Percentiles rank a stretch among this genome's conserved stretches.
These are phyloP conservation scores for Pontederia crassipes DNA, from an alignment of 176 grass and related monocot species.

Conservation along the genomic window DNA sequence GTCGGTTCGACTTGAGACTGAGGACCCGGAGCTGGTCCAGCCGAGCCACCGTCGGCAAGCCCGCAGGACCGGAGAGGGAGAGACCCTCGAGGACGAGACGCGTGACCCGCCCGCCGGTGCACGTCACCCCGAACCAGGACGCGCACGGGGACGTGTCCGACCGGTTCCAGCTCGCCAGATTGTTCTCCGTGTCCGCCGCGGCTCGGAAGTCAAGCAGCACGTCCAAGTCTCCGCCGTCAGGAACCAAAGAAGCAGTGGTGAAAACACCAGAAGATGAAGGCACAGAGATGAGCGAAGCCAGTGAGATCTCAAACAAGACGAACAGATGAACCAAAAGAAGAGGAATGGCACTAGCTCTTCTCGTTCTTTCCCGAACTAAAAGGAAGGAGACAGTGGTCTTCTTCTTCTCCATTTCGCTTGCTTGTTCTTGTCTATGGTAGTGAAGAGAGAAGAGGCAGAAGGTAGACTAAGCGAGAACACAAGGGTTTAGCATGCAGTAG, in stretches of 20 bases:
- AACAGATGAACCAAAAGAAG: too few relatives aligned
- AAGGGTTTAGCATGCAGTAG: not conserved
- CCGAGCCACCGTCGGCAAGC: constrained; percentile 27
- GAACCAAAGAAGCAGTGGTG: constrained; percentile 24
- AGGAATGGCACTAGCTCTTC: too few relatives aligned
- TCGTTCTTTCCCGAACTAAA: not conserved
- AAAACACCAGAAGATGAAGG: not conserved
- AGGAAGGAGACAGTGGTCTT: not conserved
- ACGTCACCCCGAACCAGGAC: constrained; percentile 53
- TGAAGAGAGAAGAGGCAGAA: not conserved
- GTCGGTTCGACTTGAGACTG: constrained; percentile 57
- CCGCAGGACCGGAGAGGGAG: constrained; percentile 33
- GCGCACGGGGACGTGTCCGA: constrained; percentile 40
- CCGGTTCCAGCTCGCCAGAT: constrained; percentile 49
- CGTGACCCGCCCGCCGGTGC: constrained; percentile 49
- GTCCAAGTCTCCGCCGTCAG: constrained; percentile 38
- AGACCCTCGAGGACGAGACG: constrained; percentile 59
- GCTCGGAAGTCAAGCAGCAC: constrained; percentile 48
- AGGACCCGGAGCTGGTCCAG: constrained; percentile 66
- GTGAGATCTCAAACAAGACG: not conserved
- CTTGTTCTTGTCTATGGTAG: not conserved
- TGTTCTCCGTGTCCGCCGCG: constrained; percentile 25
- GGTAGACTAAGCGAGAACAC: not conserved
- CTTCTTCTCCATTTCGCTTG: not conserved
- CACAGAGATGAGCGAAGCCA: constrained; percentile 5